Evolutionary conservation across 805 yeast genomes (phyloP), one percentile per base, ranked within the genome.

Genomic region (Suhomyces sp.): DNA sequence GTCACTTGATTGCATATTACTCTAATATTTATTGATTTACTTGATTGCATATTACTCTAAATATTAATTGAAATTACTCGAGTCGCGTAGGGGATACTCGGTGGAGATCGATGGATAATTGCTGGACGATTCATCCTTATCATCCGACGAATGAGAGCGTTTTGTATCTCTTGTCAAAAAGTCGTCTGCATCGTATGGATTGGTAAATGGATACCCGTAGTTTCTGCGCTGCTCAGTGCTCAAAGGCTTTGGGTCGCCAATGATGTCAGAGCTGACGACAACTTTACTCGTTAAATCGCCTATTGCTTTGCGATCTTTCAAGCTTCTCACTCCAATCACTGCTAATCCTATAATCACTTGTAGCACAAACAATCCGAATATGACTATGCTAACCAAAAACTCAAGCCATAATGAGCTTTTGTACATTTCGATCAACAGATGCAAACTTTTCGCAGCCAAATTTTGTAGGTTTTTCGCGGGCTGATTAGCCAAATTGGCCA

Each of bases 231-330:
- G 65, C 23, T 62, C 54, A 3, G 48, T 46, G 2, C 71, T 61
- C 46, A 71, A 60, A 0, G 69, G 70, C 46, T 60, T 50, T 1
- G 76, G 76, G 5, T 41, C 35, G 31, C 76, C 57, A 29, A 70
- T 69, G 6, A 19, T 23, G 5, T 19, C 23, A 3, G 49, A 23
- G 22, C 36, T 15, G 22, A 35, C n/a, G 5, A 47, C 15, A n/a
- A 47, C 35, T 23, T 36, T 47, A 24, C 35, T 41, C 5, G 22
- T 8, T n/a, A 15, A 15, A 10, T 27, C 35, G 42, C 2, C 6
- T 38, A 9, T 9, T 9, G 10, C 22, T 36, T 17, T 12, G 22
- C n/a, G 9, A 6, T 12, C 42, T 38, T 17, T 38, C 42, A 19
- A 38, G 9, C 22, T 38, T 17, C 47, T 27, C 17, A 19, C 23